Evolutionary conservation across 2,329 filamentous ascomycete genomes (phyloP).

Genomic region (Alternaria arborescens): DNA sequence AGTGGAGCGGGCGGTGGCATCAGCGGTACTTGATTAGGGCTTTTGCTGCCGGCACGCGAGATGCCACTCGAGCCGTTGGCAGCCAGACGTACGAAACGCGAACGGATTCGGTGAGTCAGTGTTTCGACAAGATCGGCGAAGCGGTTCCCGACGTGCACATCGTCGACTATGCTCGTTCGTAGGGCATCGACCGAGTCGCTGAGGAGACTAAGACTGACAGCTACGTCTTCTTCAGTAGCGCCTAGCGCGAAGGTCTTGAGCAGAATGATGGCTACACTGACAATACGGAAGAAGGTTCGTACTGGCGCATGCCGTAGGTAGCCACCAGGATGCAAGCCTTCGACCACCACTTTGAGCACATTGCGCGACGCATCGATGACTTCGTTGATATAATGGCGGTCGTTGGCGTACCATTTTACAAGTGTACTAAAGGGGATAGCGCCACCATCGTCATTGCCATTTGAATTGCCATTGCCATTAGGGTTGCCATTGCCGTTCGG

Average conservation of each 20-base stretch:
- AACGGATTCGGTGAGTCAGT: conserved; percentile 75
- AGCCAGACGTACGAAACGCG: conserved; percentile 71
- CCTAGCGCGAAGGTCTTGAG: conserved; percentile 85
- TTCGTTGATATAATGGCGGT: conserved; percentile 70
- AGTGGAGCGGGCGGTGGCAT: conserved; percentile 44
- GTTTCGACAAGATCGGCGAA: conserved; percentile 86
- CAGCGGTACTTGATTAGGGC: conserved; percentile 41
- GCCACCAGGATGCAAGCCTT: conserved; percentile 75
- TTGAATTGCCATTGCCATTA: conserved; percentile 4
- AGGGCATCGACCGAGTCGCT: conserved; percentile 77
- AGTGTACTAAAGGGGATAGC: conserved; percentile 58
- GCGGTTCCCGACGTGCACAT: conserved; percentile 83
- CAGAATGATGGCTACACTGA: conserved; percentile 84
- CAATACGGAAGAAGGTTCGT: conserved; percentile 85
- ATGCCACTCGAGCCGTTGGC: conserved; percentile 56
- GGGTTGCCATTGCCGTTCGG: conserved; percentile 38
- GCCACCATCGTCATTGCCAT: conserved; percentile 45
- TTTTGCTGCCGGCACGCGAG: conserved; percentile 44
- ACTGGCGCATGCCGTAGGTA: conserved; percentile 86
- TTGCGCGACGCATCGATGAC: conserved; percentile 81
- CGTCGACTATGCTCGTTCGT: conserved; percentile 80
- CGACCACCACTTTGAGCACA: conserved; percentile 78
- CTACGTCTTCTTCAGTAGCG: conserved; percentile 79
- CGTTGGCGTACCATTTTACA: conserved; percentile 63
- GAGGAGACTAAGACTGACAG: conserved; percentile 77